phyloP scores from a whole-genome alignment of 805 yeast genomes.

The Wickerhamomyces alni region DNA sequence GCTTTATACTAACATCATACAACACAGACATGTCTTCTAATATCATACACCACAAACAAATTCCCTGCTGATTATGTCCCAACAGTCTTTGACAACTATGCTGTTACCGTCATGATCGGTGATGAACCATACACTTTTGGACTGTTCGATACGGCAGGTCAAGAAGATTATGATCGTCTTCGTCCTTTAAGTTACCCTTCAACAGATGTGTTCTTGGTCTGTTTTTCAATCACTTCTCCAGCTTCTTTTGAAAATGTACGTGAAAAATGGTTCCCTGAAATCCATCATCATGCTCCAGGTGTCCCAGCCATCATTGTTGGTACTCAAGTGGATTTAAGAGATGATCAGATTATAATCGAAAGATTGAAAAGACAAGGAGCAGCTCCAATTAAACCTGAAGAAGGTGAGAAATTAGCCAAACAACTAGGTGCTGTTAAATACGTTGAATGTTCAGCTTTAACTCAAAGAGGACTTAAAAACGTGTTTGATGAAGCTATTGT shows the following conservation, averaged over 20 bases:
- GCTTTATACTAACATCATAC: constrained; percentile 10
- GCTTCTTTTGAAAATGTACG: constrained; percentile 96
- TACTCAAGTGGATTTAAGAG: constrained; percentile 91
- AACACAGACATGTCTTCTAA: constrained; percentile 76
- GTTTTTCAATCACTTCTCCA: constrained; percentile 95
- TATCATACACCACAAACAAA: constrained; percentile 93
- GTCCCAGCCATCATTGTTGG: constrained; percentile 97
- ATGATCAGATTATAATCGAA: constrained; percentile 85
- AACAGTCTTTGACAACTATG: constrained; percentile 95
- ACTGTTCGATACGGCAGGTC: constrained; percentile 98
- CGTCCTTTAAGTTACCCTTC: constrained; percentile 97
- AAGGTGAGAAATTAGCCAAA: constrained; percentile 89
- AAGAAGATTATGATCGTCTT: constrained; percentile 96
- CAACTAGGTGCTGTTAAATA: constrained; percentile 94
- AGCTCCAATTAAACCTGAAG: constrained; percentile 77
- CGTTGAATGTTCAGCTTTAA: constrained; percentile 96
- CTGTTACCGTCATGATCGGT: constrained; percentile 92
- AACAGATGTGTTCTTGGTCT: constrained; percentile 92
- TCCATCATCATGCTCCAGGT: constrained; percentile 97
- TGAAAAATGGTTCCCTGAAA: constrained; percentile 99
- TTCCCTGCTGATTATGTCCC: constrained; percentile 98
- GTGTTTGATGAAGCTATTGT: constrained; percentile 99
- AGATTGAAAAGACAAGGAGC: constrained; percentile 87
- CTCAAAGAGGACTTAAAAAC: constrained; percentile 93
- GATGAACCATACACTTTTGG: constrained; percentile 98